phyloP scores from a whole-genome alignment of 768 basidiomycete genomes.

The Daedaleopsis sinensis region DNA sequence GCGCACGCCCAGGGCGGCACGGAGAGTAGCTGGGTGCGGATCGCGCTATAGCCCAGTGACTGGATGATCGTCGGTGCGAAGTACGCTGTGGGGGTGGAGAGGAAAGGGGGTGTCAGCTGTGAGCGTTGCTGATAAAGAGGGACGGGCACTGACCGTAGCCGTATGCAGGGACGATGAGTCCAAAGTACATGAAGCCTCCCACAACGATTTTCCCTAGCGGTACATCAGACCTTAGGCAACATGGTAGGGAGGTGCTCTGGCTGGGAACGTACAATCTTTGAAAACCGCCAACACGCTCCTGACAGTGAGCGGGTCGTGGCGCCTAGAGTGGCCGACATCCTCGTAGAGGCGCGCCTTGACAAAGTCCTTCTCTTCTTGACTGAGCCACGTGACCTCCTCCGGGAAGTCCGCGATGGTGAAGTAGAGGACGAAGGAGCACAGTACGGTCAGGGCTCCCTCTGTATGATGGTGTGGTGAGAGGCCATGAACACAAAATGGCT shows the following conservation, averaged over 20 bases:
- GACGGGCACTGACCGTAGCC: constrained; percentile 26
- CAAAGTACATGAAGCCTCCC: constrained; percentile 37
- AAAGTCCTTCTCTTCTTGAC: constrained; percentile 30
- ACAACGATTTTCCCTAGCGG: constrained; percentile 29
- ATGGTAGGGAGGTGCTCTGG: no score
- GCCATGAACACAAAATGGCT: neutral
- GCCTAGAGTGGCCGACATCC: constrained; percentile 33
- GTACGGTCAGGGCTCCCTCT: constrained; percentile 41
- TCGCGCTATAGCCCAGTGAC: constrained; percentile 27
- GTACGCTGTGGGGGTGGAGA: constrained; percentile 16
- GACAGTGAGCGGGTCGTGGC: constrained; percentile 23
- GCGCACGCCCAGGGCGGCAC: constrained; percentile 34
- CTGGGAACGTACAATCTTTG: constrained; percentile 28
- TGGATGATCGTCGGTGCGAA: constrained; percentile 29
- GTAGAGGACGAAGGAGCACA: constrained; percentile 35
- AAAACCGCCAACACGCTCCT: constrained; percentile 28
- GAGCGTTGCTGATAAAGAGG: neutral
- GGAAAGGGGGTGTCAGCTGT: neutral
- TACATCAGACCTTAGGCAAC: neutral
- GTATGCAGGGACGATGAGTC: constrained; percentile 33
- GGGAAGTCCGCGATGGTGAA: constrained; percentile 40
- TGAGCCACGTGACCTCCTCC: constrained; percentile 37
- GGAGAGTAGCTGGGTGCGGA: constrained; percentile 32
- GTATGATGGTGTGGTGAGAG: neutral
- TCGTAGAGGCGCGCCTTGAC: constrained; percentile 32